Conservation (phyloP, 164 flowering plant species). For the Stephania yunnanensis region DNA sequence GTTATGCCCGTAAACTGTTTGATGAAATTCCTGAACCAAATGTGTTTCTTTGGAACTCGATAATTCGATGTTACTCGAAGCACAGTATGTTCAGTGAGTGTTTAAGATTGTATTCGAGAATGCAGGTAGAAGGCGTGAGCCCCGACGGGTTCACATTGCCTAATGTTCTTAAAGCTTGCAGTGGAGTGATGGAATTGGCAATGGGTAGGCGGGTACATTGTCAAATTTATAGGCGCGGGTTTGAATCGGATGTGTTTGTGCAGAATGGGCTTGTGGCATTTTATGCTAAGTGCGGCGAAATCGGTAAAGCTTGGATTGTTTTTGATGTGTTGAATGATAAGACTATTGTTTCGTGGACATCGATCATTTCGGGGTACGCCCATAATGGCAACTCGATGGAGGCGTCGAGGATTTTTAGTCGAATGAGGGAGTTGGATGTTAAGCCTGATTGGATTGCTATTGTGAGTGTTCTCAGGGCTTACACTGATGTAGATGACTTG, state of each 20-base stretch:
- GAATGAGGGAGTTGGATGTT: slow-evolving; percentile 19
- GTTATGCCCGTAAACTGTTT: too few relatives aligned
- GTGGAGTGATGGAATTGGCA: slow-evolving; percentile 6
- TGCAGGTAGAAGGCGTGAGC: slow-evolving; percentile 37
- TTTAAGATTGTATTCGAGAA: slow-evolving; percentile 42
- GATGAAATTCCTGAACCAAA: too few relatives aligned
- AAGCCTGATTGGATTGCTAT: slow-evolving; percentile 27
- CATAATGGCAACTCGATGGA: slow-evolving; percentile 29
- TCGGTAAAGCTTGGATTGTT: slow-evolving; percentile 15
- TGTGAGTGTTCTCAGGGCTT: slow-evolving; percentile 29
- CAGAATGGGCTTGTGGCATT: slow-evolving; percentile 33
- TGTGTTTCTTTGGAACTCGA: slow-evolving; percentile 82
- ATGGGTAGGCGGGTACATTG: slow-evolving; percentile 19
- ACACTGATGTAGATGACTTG: slow-evolving; percentile 27
- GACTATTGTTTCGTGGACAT: slow-evolving; percentile 33
- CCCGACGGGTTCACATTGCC: slow-evolving; percentile 36
- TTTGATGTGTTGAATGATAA: slow-evolving; percentile 21
- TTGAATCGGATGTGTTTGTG: slow-evolving; percentile 33
- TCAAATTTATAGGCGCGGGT: slow-evolving; percentile 25
- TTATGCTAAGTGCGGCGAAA: slow-evolving; percentile 24
- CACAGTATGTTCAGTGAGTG: slow-evolving; percentile 34
- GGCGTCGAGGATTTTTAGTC: slow-evolving; percentile 23
- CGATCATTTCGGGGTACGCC: slow-evolving; percentile 30
- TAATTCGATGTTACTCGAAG: slow-evolving; percentile 51
- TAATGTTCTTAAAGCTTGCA: slow-evolving; percentile 27